Evolutionary conservation across 805 yeast genomes (phyloP).

Genomic region (Teunomyces stri): DNA sequence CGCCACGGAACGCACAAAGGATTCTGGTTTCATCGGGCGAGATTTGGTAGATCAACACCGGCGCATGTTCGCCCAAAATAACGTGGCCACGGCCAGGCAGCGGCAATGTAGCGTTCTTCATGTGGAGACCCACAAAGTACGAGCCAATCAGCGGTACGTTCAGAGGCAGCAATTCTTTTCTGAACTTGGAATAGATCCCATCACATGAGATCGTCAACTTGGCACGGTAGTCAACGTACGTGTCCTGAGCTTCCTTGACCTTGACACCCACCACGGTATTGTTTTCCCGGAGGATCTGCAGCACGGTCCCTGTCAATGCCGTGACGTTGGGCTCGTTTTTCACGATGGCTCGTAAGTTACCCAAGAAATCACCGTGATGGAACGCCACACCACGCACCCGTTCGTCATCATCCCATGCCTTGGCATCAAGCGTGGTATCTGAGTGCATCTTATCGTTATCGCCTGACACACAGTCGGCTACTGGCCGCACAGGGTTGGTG

Average conservation of each 20-base stretch:
- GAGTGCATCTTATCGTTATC: slow-evolving; percentile 54
- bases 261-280: slow-evolving; percentile 69
- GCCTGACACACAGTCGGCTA: slow-evolving; percentile 52
- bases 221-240: slow-evolving; percentile 42
- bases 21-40: slow-evolving; percentile 81
- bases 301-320: slow-evolving; percentile 80
- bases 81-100: slow-evolving; percentile 83
- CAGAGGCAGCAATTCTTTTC: slow-evolving; percentile 64
- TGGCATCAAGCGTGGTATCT: slow-evolving; percentile 47
- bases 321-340: slow-evolving; percentile 70
- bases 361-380: slow-evolving; percentile 87
- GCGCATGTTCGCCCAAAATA: slow-evolving; percentile 80
- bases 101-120: slow-evolving; percentile 75
- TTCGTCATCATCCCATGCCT: slow-evolving; percentile 59
- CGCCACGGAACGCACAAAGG: slow-evolving; percentile 78
- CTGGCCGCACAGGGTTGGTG: slow-evolving; percentile 44
- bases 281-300: slow-evolving; percentile 55
- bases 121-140: slow-evolving; percentile 81
- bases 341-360: slow-evolving; percentile 72
- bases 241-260: slow-evolving; percentile 39
- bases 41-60: slow-evolving; percentile 85
- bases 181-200: slow-evolving; percentile 90
- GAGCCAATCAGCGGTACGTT: slow-evolving; percentile 71
- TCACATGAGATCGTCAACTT: slow-evolving; percentile 79
- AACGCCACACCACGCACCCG: slow-evolving; percentile 76